Evolutionary conservation across 495 filamentous ascomycete genomes (phyloP), one percentile per base, ranked within the genome.

Genomic region (Talaromyces stipitatus): DNA sequence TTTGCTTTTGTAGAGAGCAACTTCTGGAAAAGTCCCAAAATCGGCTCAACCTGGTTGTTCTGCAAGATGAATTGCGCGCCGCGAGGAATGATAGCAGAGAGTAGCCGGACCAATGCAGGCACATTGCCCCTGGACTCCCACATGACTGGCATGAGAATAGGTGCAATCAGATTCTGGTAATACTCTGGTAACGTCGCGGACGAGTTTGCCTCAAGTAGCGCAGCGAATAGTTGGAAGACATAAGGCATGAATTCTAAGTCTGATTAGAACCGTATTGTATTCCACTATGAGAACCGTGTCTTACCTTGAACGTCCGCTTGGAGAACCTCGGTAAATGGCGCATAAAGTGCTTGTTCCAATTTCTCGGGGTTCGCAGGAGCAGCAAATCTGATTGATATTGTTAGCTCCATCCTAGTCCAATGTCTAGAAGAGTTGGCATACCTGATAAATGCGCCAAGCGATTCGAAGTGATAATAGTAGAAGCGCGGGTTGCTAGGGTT

Each of bases 401-500:
- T 59, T 12, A 6, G 20, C n/a, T n/a, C 24, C 11, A 18, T 14
- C 12, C 2, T 54, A 50, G 10, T 48, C 5, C 16, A 48, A 8
- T n/a, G 36, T 5, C 2, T 48, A 18, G n/a, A 29, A 36, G 26
- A 24, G 16, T n/a, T 29, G 1, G 28, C 66, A 60, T 64, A 90
- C 82, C 86, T 79, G 56, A 97, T 90, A 47, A 99, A 81, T n/a
- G 94, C 92, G n/a, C 94, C 95, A 46, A 97, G 69, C 2, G 88
- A 86, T 71, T 99, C 95, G 57, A 99, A 99, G 67, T 95, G 90
- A 71, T 91, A 99, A 72, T 99, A 97, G 72, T 95, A 96, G 72
- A 99, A 99, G 14, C 91, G 82, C 2, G 95, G 95, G 70, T 99
- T 99, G 72, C 90, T 95, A 2, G 95, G 95, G 70, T 99, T 99